Evolutionary conservation across 352 stramenopile genomes (phyloP), one percentile per base, ranked within the genome.

Genomic region (Phytophthora melonis): DNA sequence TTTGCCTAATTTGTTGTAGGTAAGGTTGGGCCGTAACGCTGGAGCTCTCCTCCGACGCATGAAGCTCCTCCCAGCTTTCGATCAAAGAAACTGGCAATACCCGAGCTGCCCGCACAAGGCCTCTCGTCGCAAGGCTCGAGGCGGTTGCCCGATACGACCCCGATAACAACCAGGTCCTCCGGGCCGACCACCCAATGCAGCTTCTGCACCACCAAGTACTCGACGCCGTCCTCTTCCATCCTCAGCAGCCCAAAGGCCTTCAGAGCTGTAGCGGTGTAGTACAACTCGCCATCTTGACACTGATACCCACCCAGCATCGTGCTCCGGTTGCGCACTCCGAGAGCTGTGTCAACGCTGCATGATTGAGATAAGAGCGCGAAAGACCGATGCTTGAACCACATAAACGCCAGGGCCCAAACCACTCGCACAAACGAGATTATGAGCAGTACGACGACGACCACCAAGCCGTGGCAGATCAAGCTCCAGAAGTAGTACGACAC

Each of bases 401-500:
- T 58, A 11, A 36, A 66, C 16, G 45, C n/a, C 21, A 72, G 2
- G 3, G 64, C 60, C 10, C 58, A 69, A 1, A 45, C 5, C 0
- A 62, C 19, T 1, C 70, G 41, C 3, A 70, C 60, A 41, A n/a
- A 75, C 32, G 45, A 77, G n/a, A n/a, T n/a, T n/a, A n/a, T n/a
- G n/a, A n/a, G n/a, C n/a, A n/a, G n/a, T n/a, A n/a, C n/a, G n/a
- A n/a, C n/a, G n/a, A n/a, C n/a, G n/a, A n/a, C n/a, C 45, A 5
- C 45, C 56, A 13, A 72, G n/a, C 43, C 72, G 36, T 75, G 57
- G 36, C 55, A 67, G 49, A 75, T 58, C 16, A 72, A 58, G 23
- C 65, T 58, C 67, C 60, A 74, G 1, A 70, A 52, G 54, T 74
- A 74, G 36, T 77, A 77, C 7, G 68, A 66, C 0, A 71, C 21